Evolutionary conservation across 805 yeast genomes (phyloP), one percentile per base, ranked within the genome.

Genomic region (Saccharomycopsis babjevae): DNA sequence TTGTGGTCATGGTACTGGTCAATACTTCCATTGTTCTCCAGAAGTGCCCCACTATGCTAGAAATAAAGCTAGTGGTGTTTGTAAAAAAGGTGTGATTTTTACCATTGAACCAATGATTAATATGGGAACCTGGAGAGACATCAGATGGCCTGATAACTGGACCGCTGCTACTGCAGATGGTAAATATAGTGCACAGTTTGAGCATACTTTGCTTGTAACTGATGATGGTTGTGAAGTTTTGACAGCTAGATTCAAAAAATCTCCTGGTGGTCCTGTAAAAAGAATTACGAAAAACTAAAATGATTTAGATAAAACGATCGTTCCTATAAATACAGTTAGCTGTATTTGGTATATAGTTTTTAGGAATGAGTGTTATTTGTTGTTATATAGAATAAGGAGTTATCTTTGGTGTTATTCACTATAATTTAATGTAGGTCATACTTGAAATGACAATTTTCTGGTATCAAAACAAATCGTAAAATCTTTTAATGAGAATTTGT

Each of bases 41-140:
- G 88, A 85, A 67, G 83, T 94, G 59, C 97, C 97, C 1, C 99
- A 94, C 73, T 94, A 94, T 70, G 96, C 94, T 25, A 86, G 84
- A 67, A 94, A 92, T 76, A 93, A 93, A 76, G 89, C 97, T 7
- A 79, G 92, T 56, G 99, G 99, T 62, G 84, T 89, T 54, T 92
- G 94, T 77, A 89, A 89, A 72, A 93, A 97, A 25, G 99, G 99
- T 25, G 88, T 92, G 86, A 90, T 89, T 15, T 94, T 94, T 78
- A 94, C 99, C 25, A 89, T 94, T 61, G 99, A 94, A 75, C 99
- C 99, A 55, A 94, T 94, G 99, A 82, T 94, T 67, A 88, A 89
- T 70, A 76, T 84, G 66, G 99, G 99, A 8, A 76, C 86, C 0
- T 86, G 82, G 76, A 82, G 82, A 69, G 98, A 92, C 73, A 74